Evolutionary conservation across 1,284 basidiomycete genomes (phyloP), one percentile per base, ranked within the genome.

Genomic region (Irpex sp.): DNA sequence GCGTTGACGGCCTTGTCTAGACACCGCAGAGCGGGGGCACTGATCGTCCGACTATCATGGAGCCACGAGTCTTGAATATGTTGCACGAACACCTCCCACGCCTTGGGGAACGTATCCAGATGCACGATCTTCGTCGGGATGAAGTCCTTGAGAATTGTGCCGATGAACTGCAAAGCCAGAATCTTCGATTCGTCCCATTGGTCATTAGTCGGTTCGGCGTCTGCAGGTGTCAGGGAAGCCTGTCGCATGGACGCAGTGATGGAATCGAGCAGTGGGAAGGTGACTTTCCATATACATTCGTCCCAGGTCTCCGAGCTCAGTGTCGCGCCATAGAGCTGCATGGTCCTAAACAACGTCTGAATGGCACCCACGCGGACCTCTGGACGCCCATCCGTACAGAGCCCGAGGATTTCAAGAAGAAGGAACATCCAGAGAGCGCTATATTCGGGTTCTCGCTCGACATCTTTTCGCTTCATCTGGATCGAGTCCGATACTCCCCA

Each of bases 401-500:
- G 81, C 0, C 87, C 87, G 2, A 96, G 83, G 5, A 98, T 84
- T 73, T 95, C 93, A 1, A 89, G 81, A 2, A 99, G 79, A 15
- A 98, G 84, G 75, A 89, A 92, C 82, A 98, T 93, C 97, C 97
- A 99, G 6, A 97, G 77, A 4, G 87, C 84, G 70, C 88, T 93
- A 69, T 93, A 93, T 67, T 86, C 84, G 1, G 85, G 84, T 72
- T 87, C 90, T 73, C 82, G 78, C 52, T 87, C 84, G 4, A 78
- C 82, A 67, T 88, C 86, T 69, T 87, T 89, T 60, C 87, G 84
- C 74, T 90, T 87, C 56, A 88, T 82, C 74, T 95, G 93, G 36
- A 96, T 93, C 0, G 91, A 92, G 73, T 98, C 96, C 0, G 96
- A 97, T 0, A 98, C 92, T 63, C 92, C 91, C 96, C 95, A 97